A percentile compares a stretch with the other conserved stretches of the same genome.
Conservation (phyloP, 495 filamentous ascomycete genomes). For the Aspergillus bridgeri region DNA sequence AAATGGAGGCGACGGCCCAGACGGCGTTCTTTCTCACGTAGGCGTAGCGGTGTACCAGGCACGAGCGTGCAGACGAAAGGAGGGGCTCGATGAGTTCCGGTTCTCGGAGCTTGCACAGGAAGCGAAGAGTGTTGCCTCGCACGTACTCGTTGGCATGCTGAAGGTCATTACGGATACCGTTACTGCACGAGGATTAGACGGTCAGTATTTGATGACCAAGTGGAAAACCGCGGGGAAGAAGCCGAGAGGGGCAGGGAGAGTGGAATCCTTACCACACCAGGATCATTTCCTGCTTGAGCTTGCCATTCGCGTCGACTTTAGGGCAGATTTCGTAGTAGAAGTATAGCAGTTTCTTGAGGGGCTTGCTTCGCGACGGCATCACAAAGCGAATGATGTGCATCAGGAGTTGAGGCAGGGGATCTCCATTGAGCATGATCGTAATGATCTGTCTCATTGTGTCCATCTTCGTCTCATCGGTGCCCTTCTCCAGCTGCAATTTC, state of each 20-base stretch:
- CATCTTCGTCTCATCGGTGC: constrained; percentile 92
- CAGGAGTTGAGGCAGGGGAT: constrained; percentile 88
- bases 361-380: constrained; percentile 95
- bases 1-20: constrained; percentile 90
- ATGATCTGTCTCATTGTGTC: constrained; percentile 98
- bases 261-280: constrained; percentile 77
- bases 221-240: background rate
- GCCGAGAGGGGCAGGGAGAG: background rate
- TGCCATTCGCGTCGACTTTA: constrained; percentile 85
- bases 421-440: constrained; percentile 96
- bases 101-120: constrained; percentile 94
- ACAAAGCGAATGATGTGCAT: constrained; percentile 99
- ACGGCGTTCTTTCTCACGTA: constrained; percentile 98
- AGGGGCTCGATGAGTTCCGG: constrained; percentile 95
- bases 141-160: constrained; percentile 99
- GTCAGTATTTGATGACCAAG: constrained; percentile 20
- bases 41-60: constrained; percentile 91
- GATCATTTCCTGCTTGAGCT: constrained; percentile 99
- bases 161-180: constrained; percentile 95
- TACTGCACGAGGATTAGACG: constrained; percentile 50
- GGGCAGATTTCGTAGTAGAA: constrained; percentile 99
- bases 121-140: constrained; percentile 91
- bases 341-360: constrained; percentile 97
- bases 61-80: constrained; percentile 83
- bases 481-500: constrained; percentile 93